These are phyloP conservation scores for Gossypium australe DNA, from an alignment of 345 rosid species.

Conservation along the genomic window DNA sequence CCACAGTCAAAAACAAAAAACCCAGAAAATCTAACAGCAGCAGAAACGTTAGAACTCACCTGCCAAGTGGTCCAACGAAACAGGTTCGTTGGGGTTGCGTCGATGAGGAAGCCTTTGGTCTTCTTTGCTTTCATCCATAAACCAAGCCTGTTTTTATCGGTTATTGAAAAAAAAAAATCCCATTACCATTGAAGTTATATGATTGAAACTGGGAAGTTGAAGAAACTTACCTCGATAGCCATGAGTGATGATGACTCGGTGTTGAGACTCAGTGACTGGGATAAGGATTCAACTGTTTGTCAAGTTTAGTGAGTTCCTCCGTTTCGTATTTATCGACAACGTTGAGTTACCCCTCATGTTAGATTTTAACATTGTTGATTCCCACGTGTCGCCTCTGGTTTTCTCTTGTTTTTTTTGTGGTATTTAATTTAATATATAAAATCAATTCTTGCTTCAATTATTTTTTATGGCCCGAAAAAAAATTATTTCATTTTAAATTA, in stretches of 20 bases:
- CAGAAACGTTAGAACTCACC: slow-evolving; percentile 23
- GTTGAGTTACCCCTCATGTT: neutral
- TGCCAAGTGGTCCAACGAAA: slow-evolving; percentile 43
- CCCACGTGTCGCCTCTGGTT: neutral
- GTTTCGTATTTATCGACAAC: neutral
- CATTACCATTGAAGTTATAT: neutral
- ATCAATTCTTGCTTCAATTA: neutral
- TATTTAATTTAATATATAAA: neutral
- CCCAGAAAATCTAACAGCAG: neutral
- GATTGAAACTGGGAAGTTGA: neutral
- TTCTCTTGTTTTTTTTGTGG: neutral
- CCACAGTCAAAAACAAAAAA: neutral
- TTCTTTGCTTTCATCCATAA: slow-evolving; percentile 45
- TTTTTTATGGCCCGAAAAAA: neutral
- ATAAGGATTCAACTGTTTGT: neutral
- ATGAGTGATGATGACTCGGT: slow-evolving; percentile 17
- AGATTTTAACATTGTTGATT: neutral
- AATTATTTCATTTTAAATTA: neutral
- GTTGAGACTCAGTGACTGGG: neutral
- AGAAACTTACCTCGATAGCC: slow-evolving; percentile 49
- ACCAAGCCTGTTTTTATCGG: slow-evolving; percentile 48
- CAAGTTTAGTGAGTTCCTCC: neutral
- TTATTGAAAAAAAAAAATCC: neutral
- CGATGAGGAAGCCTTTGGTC: slow-evolving; percentile 55
- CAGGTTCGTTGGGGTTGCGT: slow-evolving; percentile 39